Percentiles rank a stretch among this genome's conserved stretches.
Evolutionary conservation across 805 yeast species (phyloP).

Genomic region (Wickerhamiella cacticola): DNA sequence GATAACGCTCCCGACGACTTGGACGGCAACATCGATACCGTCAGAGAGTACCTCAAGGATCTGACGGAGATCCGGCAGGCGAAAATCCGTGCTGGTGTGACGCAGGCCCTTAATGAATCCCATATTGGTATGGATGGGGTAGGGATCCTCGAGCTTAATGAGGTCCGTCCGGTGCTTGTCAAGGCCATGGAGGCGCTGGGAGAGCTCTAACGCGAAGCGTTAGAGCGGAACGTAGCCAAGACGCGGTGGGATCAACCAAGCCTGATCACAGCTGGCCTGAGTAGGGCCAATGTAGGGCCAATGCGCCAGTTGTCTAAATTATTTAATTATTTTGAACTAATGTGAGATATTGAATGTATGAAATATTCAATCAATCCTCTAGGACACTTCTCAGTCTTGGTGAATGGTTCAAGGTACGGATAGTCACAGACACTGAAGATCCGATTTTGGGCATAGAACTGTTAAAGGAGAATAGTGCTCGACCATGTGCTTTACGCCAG

Average conservation of each 20-base stretch:
- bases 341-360: background rate
- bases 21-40: constrained; percentile 54
- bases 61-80: constrained; percentile 69
- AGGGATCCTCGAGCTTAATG: constrained; percentile 76
- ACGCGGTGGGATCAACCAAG: no score
- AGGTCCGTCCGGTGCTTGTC: constrained; percentile 70
- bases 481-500: no score
- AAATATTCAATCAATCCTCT: background rate
- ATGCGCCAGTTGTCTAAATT: no score
- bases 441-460: no score
- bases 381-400: no score
- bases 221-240: no score
- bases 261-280: no score
- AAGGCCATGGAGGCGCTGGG: constrained; percentile 69
- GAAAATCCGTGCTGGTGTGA: constrained; percentile 70
- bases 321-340: no score
- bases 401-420: no score
- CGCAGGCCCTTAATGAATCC: constrained; percentile 57
- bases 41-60: constrained; percentile 66
- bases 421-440: no score
- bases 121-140: constrained; percentile 75
- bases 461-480: no score
- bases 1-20: constrained; percentile 68
- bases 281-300: no score
- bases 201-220: constrained; percentile 29